Conservation (phyloP, 2,329 filamentous ascomycete species). For the Fusarium vanettenii region DNA sequence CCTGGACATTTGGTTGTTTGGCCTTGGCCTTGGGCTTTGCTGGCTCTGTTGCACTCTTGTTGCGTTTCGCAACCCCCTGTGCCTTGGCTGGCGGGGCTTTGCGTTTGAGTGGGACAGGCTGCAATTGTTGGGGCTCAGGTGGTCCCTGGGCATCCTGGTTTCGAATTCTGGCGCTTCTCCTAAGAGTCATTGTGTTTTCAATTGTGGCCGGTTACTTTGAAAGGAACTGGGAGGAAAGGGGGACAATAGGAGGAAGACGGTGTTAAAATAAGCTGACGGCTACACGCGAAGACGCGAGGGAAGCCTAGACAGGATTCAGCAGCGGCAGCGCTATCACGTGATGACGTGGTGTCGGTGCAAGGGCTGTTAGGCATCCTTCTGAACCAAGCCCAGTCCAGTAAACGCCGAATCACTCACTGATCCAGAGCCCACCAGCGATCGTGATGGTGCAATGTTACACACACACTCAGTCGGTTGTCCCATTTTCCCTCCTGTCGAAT, state of each 20-base stretch:
- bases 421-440: too few relatives aligned
- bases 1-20: not conserved
- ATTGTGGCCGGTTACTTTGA: not conserved
- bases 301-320: not conserved
- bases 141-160: not conserved
- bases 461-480: not conserved
- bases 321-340: not conserved
- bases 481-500: not conserved
- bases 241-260: not conserved
- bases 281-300: not conserved
- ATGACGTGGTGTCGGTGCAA: not conserved
- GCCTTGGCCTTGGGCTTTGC: not conserved
- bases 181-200: conserved; percentile 3
- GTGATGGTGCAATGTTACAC: not conserved
- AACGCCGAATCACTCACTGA: not conserved
- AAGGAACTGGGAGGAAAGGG: not conserved
- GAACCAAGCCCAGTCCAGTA: not conserved
- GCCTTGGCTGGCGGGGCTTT: conserved; percentile 3
- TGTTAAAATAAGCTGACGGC: not conserved
- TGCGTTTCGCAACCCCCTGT: not conserved
- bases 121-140: not conserved
- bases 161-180: conserved; percentile 27
- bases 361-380: not conserved
- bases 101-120: not conserved
- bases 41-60: not conserved